A percentile compares a stretch with the other conserved stretches of the same genome.
These are phyloP conservation scores for Verticillium tricorpus DNA, from an alignment of 2,329 filamentous ascomycete genomes.

Conservation along the genomic window DNA sequence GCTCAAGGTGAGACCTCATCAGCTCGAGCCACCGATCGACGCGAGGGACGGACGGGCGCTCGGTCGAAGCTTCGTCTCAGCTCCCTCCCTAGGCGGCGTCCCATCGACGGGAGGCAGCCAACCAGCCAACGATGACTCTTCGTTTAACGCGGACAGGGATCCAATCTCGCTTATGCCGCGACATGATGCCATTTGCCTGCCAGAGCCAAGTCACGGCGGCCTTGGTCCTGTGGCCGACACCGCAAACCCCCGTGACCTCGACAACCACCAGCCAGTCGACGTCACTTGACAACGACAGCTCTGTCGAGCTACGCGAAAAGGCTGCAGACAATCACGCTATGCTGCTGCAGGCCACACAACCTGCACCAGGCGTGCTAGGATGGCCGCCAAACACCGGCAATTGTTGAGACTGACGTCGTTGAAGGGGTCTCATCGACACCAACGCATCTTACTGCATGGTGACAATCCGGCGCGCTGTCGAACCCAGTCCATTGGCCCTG, in stretches of 20 bases:
- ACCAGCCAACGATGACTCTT: background rate
- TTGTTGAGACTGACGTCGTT: background rate
- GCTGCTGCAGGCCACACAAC: background rate
- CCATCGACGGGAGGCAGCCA: background rate
- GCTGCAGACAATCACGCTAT: background rate
- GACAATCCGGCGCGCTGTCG: background rate
- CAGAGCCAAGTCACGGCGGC: background rate
- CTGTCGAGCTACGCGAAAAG: background rate
- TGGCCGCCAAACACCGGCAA: background rate
- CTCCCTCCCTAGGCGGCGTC: background rate
- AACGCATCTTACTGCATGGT: background rate
- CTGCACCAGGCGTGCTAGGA: background rate
- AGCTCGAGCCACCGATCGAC: background rate
- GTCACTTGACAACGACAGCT: background rate
- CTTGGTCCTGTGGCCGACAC: background rate
- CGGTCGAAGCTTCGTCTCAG: background rate
- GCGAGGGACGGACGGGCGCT: background rate
- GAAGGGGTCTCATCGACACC: background rate
- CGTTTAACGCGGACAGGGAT: background rate
- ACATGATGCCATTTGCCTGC: background rate
- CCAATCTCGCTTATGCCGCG: background rate
- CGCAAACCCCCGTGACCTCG: background rate
- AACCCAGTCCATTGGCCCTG: background rate
- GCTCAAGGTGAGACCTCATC: background rate
- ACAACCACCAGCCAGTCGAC: background rate